Evolutionary conservation across 495 filamentous ascomycete species (phyloP), one percentile per base, ranked within the genome.

Genomic region (Talaromyces stipitatus): DNA sequence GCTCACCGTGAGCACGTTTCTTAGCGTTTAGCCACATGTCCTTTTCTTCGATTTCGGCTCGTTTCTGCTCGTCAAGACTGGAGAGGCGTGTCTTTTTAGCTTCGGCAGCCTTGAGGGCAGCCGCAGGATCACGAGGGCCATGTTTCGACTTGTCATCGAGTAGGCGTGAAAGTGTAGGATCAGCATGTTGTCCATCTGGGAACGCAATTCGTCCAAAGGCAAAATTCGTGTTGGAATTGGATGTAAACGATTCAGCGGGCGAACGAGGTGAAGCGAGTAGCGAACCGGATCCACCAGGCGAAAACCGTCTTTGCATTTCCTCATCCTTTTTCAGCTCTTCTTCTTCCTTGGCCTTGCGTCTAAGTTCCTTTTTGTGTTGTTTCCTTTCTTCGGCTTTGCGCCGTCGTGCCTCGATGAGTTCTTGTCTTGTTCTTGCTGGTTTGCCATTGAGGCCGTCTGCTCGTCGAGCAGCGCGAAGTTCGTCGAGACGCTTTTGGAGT

Each of bases 21-120:
- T 90, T 84, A 6, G 92, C 94, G 51, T 91, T 92, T 57, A 95
- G 77, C 94, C 94, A 98, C 50, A 84, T 70, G 65, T 98, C 92
- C 74, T 97, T 97, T 72, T 97, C 91, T 58, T 89, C 82, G 20
- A 97, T 82, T 54, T 94, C 87, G 50, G 83, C 86, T 38, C 85
- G 87, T 73, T 96, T 92, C 59, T 83, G 80, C 2, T 84, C 82
- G 59, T 89, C 83, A 70, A 96, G 81, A 28, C 72, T 77, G 28
- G 79, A 80, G 32, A 97, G 63, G 38, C 90, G 83, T 69, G 70
- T 87, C 80, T 78, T 88, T 80, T 76, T 88, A 71, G 82, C 90
- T 78, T 76, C 83, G 55, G 71, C 91, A 67, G 69, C 78, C 71
- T 80, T 78, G 36, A 76, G 91, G 62, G 75, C 89, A 69, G 90